Base-by-base conservation (phyloP, 441 rosid species). In the Pelargonium citronellum region DNA sequence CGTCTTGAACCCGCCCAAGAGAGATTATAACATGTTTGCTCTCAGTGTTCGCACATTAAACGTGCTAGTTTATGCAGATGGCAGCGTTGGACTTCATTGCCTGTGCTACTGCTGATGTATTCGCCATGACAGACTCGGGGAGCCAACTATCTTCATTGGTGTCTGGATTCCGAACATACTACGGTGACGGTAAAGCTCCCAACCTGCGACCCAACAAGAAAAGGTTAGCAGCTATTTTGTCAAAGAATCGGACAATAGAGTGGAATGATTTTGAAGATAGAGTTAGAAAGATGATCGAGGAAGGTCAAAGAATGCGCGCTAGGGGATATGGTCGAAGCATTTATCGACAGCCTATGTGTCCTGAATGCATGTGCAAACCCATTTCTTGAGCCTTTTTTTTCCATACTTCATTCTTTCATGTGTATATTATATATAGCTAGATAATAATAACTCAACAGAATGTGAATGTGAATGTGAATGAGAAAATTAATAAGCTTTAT, bases 51-150 rank as follows among this genome's bases (percentile, higher is more conserved):
- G 39, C 7, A 7, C 39, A 3, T 4, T 34, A 34, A 34, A 34
- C 39, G 7, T 34, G 39, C 39, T 34, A 34, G 39, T 34, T 34
- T 34, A 0, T 86, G 82, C 83, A 91, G 96, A 79, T 95, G 65
- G 99, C 97, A 3, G 97, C 99, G 5, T 66, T 95, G 77, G 97
- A 91, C 78, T 87, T 91, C 70, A 89, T 95, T 65, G 93, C 89
- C 12, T 90, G 96, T 75, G 92, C 94, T 64, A 88, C 92, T 47
- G 84, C 97, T 47, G 96, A 91, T 70, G 92, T 89, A 24, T 95
- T 91, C 79, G 92, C 97, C 20, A 89, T 91, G 96, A 95, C 97
- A 5, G 99, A 90, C 75, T 95, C 99, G 0, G 97, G 99, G 67
- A 95, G 97, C 83, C 97, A 95, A 74, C 69, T 95, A 60, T 87